Evolutionary conservation across 75 land plant species (phyloP), one percentile per base, ranked within the genome.

Genomic region (Pseudotsuga menziesii): DNA sequence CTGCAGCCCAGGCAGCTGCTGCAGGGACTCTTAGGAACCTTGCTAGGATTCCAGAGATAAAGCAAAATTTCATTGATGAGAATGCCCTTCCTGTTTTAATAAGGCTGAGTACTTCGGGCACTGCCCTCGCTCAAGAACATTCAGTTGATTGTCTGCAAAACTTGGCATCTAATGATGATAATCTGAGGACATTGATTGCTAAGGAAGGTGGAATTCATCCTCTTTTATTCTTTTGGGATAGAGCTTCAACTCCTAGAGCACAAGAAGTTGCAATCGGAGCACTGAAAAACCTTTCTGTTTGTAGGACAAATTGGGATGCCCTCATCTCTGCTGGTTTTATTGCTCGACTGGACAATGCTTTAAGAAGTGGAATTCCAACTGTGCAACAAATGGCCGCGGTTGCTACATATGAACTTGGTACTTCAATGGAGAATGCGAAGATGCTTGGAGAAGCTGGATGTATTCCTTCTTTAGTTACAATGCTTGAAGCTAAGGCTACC

Each of bases 1-100:
- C 94, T 3, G 80, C 84, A 13, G 87, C 98, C 0, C 98, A 91
- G 74, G 92, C 94, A 7, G 86, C 86, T 12, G 93, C 98, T 1
- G 94, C 92, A 5, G 91, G 88, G 23, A 87, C 90, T 6, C 58
- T 93, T 22, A 75, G 91, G 66, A 90, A 93, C 72, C 80, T 96
- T 39, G 90, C 94, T 0, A 76, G 57, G 5, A 72, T 91, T 20
- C 64, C 56, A 4, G 89, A 93, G 63, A 81, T 90, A 5, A 80
- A 76, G 32, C 82, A 32, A 64, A 81, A 82, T 79, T 84, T 93
- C 69, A 76, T 86, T 16, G 97, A 93, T 32, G 98, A 96, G 61
- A 86, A 88, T 71, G 89, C 86, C 11, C 57, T 93, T 61, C 77
- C 74, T 8, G 89, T 90, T 35, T 75, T 96, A 4, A 61, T 91